phyloP scores from a whole-genome alignment of 106 monocot genomes.

The Narthecium ossifragum region DNA sequence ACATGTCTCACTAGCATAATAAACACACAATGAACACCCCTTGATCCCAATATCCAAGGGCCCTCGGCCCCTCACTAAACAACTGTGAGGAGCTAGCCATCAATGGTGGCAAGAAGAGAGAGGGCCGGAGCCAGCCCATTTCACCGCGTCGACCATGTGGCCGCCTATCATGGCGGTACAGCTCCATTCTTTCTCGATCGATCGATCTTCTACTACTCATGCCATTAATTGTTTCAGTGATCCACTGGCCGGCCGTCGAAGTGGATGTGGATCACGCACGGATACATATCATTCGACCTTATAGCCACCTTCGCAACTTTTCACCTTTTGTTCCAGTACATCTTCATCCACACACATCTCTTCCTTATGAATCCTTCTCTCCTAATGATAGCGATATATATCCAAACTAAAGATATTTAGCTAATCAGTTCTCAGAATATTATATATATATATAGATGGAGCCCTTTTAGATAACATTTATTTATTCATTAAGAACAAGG shows the following conservation, averaged over 20 bases:
- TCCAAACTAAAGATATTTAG: constrained; percentile 6
- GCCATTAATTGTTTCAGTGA: background rate
- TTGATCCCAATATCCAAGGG: background rate
- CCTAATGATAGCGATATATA: constrained; percentile 8
- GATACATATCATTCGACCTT: constrained; percentile 5
- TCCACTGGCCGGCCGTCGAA: background rate
- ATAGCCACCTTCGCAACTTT: background rate
- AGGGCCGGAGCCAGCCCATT: constrained; percentile 1
- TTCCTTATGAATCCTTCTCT: constrained; percentile 4
- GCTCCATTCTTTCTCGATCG: background rate
- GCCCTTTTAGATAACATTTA: background rate
- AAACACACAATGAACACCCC: background rate
- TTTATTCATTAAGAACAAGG: background rate
- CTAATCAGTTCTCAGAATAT: background rate
- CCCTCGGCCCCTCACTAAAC: background rate
- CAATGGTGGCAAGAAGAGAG: background rate
- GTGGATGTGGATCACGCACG: constrained; percentile 10
- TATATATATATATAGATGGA: background rate
- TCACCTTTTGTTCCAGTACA: background rate
- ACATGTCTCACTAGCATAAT: background rate
- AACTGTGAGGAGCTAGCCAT: background rate
- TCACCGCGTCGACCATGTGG: background rate
- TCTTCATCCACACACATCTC: constrained; percentile 2
- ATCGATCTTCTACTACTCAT: background rate
- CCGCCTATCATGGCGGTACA: background rate